Conservation (phyloP, 441 rosid species). For the Erysimum pusillum region DNA sequence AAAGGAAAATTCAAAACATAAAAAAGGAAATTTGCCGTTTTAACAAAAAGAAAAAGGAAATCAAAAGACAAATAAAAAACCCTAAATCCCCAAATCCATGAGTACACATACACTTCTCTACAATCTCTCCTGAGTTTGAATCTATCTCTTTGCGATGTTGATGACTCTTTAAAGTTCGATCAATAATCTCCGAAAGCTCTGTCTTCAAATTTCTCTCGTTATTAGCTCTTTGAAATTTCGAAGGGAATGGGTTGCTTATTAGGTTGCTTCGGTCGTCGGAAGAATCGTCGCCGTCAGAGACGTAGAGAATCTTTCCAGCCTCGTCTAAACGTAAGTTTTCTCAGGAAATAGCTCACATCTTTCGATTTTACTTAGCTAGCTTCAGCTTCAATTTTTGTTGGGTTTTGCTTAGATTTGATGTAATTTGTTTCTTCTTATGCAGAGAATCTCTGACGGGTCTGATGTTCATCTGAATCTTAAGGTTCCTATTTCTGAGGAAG, state of each 20-base stretch:
- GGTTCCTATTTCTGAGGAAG: slow-evolving; percentile 38
- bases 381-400: slow-evolving; percentile 6
- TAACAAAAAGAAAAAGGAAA: slow-evolving; percentile 36
- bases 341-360: slow-evolving; percentile 38
- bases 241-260: slow-evolving; percentile 79
- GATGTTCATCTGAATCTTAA: slow-evolving; percentile 37
- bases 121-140: slow-evolving; percentile 44
- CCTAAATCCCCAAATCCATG: slow-evolving; percentile 45
- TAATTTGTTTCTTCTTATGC: slow-evolving; percentile 8
- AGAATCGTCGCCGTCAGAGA: slow-evolving; percentile 60
- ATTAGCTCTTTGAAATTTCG: no score
- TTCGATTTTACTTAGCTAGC: slow-evolving; percentile 32
- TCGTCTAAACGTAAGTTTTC: slow-evolving; percentile 52
- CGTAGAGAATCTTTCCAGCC: slow-evolving; percentile 61
- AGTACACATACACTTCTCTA: no score
- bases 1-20: neutral
- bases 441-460: slow-evolving; percentile 50
- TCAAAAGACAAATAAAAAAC: slow-evolving; percentile 10
- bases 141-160: slow-evolving; percentile 35
- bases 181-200: neutral
- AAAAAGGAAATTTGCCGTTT: slow-evolving; percentile 29
- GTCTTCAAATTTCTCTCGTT: no score
- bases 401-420: slow-evolving; percentile 12
- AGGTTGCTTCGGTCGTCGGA: slow-evolving; percentile 85
- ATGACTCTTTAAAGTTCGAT: slow-evolving; percentile 14